Percentiles rank a stretch among this genome's conserved stretches.
phyloP scores from a whole-genome alignment of 1,284 basidiomycete genomes.

The Trametes sp. region DNA sequence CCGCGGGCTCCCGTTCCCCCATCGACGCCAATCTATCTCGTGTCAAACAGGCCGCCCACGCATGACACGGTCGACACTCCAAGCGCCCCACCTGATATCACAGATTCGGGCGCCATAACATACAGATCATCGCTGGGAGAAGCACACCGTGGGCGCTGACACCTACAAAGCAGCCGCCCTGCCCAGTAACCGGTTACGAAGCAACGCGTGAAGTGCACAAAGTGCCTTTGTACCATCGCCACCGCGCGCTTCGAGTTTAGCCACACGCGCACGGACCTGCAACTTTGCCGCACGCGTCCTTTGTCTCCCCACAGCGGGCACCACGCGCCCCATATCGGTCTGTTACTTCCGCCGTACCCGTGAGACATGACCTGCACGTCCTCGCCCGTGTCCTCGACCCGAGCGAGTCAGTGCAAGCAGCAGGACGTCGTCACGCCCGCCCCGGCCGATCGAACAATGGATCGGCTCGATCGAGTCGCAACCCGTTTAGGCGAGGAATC shows the following conservation, averaged over 20 bases:
- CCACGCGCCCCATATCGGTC: background rate
- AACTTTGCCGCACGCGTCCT: slow-evolving; percentile 5
- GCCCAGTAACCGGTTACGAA: slow-evolving; percentile 1
- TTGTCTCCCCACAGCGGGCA: background rate
- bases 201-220: slow-evolving; percentile 17
- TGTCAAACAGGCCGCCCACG: slow-evolving; percentile 8
- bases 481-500: background rate
- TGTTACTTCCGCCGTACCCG: background rate
- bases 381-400: background rate
- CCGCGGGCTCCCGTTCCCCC: background rate
- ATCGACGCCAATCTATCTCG: slow-evolving; percentile 14
- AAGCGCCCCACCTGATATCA: slow-evolving; percentile 11
- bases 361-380: background rate
- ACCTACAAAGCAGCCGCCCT: background rate
- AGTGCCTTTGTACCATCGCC: background rate
- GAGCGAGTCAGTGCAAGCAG: background rate
- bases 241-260: background rate
- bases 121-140: background rate
- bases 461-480: slow-evolving; percentile 6
- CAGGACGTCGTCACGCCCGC: background rate
- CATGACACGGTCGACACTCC: slow-evolving; percentile 4
- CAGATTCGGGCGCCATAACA: slow-evolving; percentile 8
- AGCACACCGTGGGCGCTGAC: background rate
- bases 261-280: slow-evolving; percentile 11
- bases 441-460: slow-evolving; percentile 1